These are phyloP conservation scores for Jacaranda copaia DNA, from an alignment of 257 asterid species.

Conservation along the genomic window DNA sequence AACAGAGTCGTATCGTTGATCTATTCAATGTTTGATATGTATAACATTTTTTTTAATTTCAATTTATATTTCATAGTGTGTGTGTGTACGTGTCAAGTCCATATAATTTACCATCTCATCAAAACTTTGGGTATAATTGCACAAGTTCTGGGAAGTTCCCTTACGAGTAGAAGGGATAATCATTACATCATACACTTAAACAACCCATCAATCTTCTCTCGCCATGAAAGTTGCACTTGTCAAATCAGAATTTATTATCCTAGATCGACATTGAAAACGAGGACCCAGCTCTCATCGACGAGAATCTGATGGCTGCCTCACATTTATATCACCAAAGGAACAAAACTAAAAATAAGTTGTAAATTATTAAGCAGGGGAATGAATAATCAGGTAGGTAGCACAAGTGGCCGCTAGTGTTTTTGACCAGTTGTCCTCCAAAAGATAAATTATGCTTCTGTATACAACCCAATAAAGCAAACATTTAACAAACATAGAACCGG, in stretches of 20 bases:
- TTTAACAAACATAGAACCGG: conserved; percentile 7
- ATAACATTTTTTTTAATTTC: background rate
- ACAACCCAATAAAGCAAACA: conserved; percentile 21
- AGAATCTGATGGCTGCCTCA: conserved; percentile 2
- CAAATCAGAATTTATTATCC: background rate
- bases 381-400: background rate
- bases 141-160: background rate
- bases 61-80: too few relatives aligned
- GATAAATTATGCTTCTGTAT: background rate
- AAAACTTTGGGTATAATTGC: background rate
- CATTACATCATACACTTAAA: background rate
- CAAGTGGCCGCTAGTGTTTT: conserved; percentile 28
- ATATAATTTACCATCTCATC: background rate
- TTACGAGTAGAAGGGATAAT: background rate
- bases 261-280: background rate
- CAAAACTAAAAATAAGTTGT: background rate
- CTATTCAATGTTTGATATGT: too few relatives aligned
- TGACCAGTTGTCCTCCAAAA: conserved; percentile 27
- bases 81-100: too few relatives aligned
- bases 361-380: background rate
- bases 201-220: background rate
- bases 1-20: background rate
- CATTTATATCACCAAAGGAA: background rate
- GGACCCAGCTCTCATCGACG: background rate
- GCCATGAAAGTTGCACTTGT: background rate